These are phyloP conservation scores for Exutisphaerella laricina DNA, from an alignment of 2,329 filamentous ascomycete genomes.

Conservation along the genomic window DNA sequence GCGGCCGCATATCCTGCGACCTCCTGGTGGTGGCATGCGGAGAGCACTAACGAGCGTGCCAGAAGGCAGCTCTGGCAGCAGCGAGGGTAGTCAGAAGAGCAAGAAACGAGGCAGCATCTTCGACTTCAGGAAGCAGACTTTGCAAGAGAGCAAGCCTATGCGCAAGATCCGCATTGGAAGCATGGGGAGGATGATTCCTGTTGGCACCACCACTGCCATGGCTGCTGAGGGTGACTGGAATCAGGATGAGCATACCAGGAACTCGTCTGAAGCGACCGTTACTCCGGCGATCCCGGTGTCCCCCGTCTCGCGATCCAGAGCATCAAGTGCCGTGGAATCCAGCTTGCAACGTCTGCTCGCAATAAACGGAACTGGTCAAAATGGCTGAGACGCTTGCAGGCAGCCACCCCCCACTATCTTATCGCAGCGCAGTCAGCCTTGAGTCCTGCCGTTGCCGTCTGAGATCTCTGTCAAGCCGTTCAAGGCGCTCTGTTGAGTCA, in stretches of 20 bases:
- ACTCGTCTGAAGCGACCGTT: constrained; percentile 14
- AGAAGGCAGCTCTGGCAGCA: constrained; percentile 44
- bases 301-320: constrained; percentile 2
- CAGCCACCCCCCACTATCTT: background rate
- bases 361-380: background rate
- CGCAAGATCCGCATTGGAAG: constrained; percentile 25
- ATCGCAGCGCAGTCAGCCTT: background rate
- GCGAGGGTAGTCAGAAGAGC: constrained; percentile 28
- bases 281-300: constrained; percentile 1
- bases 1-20: constrained; percentile 19
- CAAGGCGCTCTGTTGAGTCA: constrained; percentile 5
- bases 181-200: constrained; percentile 27
- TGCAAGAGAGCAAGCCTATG: constrained; percentile 15
- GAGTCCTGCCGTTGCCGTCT: constrained; percentile 4
- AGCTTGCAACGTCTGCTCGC: constrained; percentile 19
- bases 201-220: constrained; percentile 26
- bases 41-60: constrained; percentile 43
- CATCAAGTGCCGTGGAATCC: constrained; percentile 14
- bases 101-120: constrained; percentile 23
- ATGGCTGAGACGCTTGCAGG: constrained; percentile 3
- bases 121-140: constrained; percentile 21
- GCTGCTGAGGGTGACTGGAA: constrained; percentile 12
- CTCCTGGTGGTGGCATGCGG: constrained; percentile 20
- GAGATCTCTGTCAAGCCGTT: constrained; percentile 7
- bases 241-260: constrained; percentile 11